Conservation (phyloP, 2,329 filamentous ascomycete genomes). For the Gnomoniopsis smithogilvyi region DNA sequence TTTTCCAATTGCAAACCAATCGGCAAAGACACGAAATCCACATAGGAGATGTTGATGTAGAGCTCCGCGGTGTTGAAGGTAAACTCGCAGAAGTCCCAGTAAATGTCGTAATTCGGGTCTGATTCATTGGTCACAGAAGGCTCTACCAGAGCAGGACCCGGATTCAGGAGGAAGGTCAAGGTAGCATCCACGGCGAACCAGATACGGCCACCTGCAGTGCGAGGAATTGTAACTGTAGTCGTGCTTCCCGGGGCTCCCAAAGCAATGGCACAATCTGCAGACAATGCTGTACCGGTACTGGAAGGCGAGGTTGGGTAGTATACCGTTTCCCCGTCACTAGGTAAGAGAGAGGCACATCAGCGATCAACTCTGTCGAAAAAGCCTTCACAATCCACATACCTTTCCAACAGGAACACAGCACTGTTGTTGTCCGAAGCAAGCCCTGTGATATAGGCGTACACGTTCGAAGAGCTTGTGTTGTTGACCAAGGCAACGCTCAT, state of each 20-base stretch:
- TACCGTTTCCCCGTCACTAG: constrained; percentile 56
- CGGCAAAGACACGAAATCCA: constrained; percentile 72
- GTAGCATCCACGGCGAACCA: constrained; percentile 64
- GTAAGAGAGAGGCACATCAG: neutral
- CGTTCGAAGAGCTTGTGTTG: constrained; percentile 55
- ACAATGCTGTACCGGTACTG: constrained; percentile 46
- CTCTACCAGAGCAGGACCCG: constrained; percentile 66
- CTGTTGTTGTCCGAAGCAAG: constrained; percentile 57
- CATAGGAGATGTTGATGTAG: constrained; percentile 69
- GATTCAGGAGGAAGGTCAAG: constrained; percentile 69
- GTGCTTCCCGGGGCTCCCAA: constrained; percentile 60
- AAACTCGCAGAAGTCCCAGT: constrained; percentile 69
- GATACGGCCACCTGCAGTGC: constrained; percentile 67
- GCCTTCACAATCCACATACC: constrained; percentile 26
- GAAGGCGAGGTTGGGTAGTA: constrained; percentile 63
- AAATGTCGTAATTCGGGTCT: constrained; percentile 58
- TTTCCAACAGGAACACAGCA: constrained; percentile 57
- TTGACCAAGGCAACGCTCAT: constrained; percentile 64
- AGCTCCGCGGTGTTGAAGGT: constrained; percentile 60
- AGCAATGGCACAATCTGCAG: constrained; percentile 58
- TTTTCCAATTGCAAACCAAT: constrained; percentile 53
- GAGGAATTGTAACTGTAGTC: constrained; percentile 62
- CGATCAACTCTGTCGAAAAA: neutral
- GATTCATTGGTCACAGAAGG: constrained; percentile 66
- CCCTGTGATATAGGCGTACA: constrained; percentile 72